phyloP scores from a whole-genome alignment of 2,329 filamentous ascomycete species.

The Exserohilum turcica region DNA sequence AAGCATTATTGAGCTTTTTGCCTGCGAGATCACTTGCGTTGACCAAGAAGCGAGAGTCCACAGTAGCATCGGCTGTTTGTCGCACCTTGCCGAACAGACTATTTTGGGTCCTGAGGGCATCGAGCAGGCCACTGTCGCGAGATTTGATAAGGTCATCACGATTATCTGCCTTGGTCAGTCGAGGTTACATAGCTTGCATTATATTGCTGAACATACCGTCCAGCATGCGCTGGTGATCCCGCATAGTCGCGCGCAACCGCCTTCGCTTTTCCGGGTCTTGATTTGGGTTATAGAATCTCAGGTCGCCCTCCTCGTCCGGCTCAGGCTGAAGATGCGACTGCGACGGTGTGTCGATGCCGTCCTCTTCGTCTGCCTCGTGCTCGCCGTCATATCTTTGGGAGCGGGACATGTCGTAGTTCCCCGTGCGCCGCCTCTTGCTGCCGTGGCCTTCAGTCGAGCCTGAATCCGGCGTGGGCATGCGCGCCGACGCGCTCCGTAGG shows the following conservation, averaged over 20 bases:
- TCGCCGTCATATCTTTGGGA: conserved; percentile 16
- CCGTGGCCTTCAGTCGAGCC: conserved; percentile 37
- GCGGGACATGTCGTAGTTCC: conserved; percentile 33
- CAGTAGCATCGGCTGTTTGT: conserved; percentile 87
- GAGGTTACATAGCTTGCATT: not conserved
- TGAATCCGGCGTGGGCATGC: conserved; percentile 49
- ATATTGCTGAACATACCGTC: conserved; percentile 50
- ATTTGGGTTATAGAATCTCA: conserved; percentile 74
- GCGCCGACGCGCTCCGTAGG: conserved; percentile 39
- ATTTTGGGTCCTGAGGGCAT: conserved; percentile 71
- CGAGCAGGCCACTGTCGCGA: conserved; percentile 67
- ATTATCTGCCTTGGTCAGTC: conserved; percentile 62
- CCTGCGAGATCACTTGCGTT: conserved; percentile 78
- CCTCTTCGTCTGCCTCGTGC: conserved; percentile 22
- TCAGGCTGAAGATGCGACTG: conserved; percentile 9
- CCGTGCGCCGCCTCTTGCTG: conserved; percentile 54
- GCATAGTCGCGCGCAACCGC: conserved; percentile 69
- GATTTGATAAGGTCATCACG: conserved; percentile 70
- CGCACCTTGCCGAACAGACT: conserved; percentile 70
- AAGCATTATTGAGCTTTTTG: conserved; percentile 75
- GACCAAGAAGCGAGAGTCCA: conserved; percentile 86
- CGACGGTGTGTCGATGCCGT: conserved; percentile 14
- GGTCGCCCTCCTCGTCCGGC: conserved; percentile 16
- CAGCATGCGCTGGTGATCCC: conserved; percentile 68
- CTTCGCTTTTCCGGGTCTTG: conserved; percentile 78